Conservation (phyloP, 371 early-diverging fungal species). For the Mortierella sp. region DNA sequence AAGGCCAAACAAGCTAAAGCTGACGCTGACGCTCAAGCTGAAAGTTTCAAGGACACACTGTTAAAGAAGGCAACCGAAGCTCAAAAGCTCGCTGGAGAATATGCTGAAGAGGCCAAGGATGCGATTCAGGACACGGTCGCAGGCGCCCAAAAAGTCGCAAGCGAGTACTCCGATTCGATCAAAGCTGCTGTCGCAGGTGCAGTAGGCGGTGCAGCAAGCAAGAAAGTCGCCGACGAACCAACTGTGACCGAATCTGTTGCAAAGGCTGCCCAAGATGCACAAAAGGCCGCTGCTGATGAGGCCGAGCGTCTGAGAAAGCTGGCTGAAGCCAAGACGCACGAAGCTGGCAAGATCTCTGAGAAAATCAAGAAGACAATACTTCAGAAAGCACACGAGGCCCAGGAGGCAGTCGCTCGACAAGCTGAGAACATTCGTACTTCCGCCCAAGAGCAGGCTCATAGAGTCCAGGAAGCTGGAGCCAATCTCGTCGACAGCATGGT, state of each 20-base stretch:
- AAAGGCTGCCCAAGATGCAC: conserved; percentile 27
- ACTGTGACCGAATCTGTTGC: conserved; percentile 16
- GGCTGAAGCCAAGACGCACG: conserved; percentile 22
- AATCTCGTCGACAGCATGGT: conserved; percentile 12
- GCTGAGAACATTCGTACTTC: conserved; percentile 20
- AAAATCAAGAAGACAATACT: conserved; percentile 27
- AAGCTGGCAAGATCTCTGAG: conserved; percentile 39
- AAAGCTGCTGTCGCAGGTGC: conserved; percentile 7
- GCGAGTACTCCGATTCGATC: background rate
- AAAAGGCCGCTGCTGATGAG: conserved; percentile 19
- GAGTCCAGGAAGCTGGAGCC: conserved; percentile 18
- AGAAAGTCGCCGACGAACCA: too few relatives aligned
- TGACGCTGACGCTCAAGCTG: conserved; percentile 5
- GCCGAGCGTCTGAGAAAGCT: conserved; percentile 31
- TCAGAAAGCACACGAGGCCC: conserved; percentile 38
- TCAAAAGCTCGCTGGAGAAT: conserved; percentile 17
- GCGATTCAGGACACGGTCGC: background rate
- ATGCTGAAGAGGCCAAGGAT: conserved; percentile 12
- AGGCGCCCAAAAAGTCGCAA: background rate
- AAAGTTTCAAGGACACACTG: conserved; percentile 19
- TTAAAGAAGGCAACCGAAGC: conserved; percentile 22
- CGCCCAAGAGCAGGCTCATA: conserved; percentile 22
- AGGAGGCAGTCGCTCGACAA: conserved; percentile 28
- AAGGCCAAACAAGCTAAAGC: conserved; percentile 9
- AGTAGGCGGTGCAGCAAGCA: too few relatives aligned